phyloP scores from a whole-genome alignment of 805 yeast species.

The Zygosaccharomyces lentus region DNA sequence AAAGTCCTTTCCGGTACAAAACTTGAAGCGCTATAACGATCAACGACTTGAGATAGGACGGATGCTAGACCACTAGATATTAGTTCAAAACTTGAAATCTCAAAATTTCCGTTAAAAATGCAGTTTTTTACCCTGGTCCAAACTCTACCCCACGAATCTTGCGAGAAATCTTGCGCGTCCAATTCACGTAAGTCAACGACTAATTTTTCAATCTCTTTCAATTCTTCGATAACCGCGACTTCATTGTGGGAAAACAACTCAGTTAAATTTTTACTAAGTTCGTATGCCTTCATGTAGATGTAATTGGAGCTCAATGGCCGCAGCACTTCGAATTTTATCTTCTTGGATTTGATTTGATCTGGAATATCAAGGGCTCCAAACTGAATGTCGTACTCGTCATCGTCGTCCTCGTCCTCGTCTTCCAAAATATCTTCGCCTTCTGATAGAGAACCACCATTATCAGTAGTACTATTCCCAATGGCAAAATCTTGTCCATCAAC shows the following conservation, averaged over 20 bases:
- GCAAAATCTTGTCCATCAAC: conserved; percentile 17
- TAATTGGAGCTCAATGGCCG: conserved; percentile 13
- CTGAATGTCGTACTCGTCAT: conserved; percentile 27
- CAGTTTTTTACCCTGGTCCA: conserved; percentile 40
- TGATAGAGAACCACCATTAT: conserved; percentile 16
- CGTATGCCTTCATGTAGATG: conserved; percentile 14
- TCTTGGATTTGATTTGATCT: conserved; percentile 27
- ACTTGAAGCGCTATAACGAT: conserved; percentile 25
- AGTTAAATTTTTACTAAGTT: conserved; percentile 17
- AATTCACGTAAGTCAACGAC: conserved; percentile 23
- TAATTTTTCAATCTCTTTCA: conserved; percentile 22
- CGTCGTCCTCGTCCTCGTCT: conserved; percentile 31
- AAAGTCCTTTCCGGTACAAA: conserved; percentile 45
- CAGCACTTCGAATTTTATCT: conserved; percentile 22
- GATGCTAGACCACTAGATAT: conserved; percentile 61
- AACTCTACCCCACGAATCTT: conserved; percentile 31
- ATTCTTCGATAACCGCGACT: conserved; percentile 23
- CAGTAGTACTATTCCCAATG: conserved; percentile 6
- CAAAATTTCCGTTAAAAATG: conserved; percentile 30
- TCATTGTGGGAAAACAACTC: conserved; percentile 19
- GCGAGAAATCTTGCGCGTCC: conserved; percentile 23
- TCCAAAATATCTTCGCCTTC: conserved; percentile 25
- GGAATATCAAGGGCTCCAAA: conserved; percentile 34
- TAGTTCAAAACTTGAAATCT: conserved; percentile 70
- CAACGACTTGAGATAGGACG: conserved; percentile 25